Evolutionary conservation across 345 rosid species (phyloP).

Genomic region (Stellera chamaejasme): DNA sequence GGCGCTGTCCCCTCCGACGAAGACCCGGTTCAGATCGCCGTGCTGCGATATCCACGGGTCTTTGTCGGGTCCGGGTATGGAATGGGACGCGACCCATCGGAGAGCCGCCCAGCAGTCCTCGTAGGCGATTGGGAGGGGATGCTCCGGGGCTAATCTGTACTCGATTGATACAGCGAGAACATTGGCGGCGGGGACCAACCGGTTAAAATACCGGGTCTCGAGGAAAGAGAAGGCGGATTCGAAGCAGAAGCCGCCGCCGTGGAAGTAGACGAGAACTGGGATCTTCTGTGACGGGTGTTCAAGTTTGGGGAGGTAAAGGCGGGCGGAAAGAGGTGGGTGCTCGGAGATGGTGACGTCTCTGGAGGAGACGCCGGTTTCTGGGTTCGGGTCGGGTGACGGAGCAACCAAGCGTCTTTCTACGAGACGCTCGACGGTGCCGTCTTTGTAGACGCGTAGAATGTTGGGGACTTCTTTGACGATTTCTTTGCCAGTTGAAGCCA

Average conservation of each 20-base stretch:
- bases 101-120: conserved; percentile 35
- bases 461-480: conserved; percentile 16
- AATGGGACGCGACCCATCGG: conserved; percentile 26
- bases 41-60: conserved; percentile 30
- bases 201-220: conserved; percentile 15
- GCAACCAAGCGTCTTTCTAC: conserved; percentile 11
- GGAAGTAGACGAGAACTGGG: conserved; percentile 31
- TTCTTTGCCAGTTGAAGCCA: conserved; percentile 9
- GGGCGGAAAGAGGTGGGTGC: conserved; percentile 21
- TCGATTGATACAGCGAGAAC: conserved; percentile 32
- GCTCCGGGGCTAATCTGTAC: conserved; percentile 34
- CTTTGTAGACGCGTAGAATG: conserved; percentile 20
- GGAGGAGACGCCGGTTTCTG: conserved; percentile 24
- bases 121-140: conserved; percentile 23
- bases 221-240: conserved; percentile 24
- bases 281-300: conserved; percentile 13
- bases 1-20: conserved; percentile 34
- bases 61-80: background rate
- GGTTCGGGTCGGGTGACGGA: conserved; percentile 7
- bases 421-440: conserved; percentile 24
- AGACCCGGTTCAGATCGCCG: conserved; percentile 24
- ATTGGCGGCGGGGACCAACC: conserved; percentile 19
- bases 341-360: conserved; percentile 23
- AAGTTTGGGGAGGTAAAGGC: conserved; percentile 25
- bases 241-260: conserved; percentile 32